Evolutionary conservation across 2,329 filamentous ascomycete species (phyloP), one percentile per base, ranked within the genome.

Genomic region (Cercospora sesami): DNA sequence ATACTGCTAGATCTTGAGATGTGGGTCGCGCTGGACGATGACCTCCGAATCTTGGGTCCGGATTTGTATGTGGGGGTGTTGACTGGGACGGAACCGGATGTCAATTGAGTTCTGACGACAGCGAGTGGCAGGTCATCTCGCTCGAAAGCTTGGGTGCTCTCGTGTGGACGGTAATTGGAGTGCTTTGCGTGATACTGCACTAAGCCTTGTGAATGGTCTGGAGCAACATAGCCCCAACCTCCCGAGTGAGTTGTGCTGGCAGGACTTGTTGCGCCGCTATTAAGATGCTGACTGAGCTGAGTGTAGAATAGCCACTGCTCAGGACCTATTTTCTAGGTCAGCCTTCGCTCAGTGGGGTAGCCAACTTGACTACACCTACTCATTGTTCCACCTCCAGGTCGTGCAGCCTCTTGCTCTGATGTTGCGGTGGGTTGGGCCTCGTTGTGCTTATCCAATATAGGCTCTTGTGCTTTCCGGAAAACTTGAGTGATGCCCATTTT

Each of bases 281-380:
- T 31, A 30, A 31, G 14, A 59, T 59, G 28, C 18, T 31, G 28
- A 23, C 55, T 59, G 16, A 59, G 55, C 31, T 59, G 55, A n/a
- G 55, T 59, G 12, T 33, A 59, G n/a, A 59, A 59, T 4, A 33
- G 31, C 55, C 55, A 59, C 18, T 59, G 55, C 31, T 59, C 55
- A 31, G 55, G 55, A 59, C 55, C 55, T 36, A 33, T 31, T 7
- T 10, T 3, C 16, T 21, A 16, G n/a, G n/a, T 59, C 55, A 59
- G 16, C n/a, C 9, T 21, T 31, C 8, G 7, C 12, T 31, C 18
- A 21, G 48, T 12, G 55, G 8, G 5, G 1, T 28, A 59, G 55
- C 30, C n/a, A 4, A 59, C 10, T 23, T 10, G 21, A 55, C 23
- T 30, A 16, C 48, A 59, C 55, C 8, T 21, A 59, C 55, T 59